Evolutionary conservation across 1,139 yeast species (phyloP).

Genomic region (Hansenula sp.): DNA sequence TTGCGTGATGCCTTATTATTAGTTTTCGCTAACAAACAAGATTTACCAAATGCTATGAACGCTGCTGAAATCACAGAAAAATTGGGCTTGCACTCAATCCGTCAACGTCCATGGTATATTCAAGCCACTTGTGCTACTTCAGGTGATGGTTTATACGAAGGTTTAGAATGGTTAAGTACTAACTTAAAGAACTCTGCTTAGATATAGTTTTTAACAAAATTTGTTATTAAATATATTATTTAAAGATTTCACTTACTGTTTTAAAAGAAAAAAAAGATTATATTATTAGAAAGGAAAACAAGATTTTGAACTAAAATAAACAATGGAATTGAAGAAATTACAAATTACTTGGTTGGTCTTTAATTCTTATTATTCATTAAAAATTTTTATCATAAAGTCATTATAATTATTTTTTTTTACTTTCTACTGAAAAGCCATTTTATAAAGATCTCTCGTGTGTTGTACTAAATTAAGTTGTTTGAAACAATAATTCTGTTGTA

Average conservation of each 20-base stretch:
- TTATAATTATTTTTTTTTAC: background rate
- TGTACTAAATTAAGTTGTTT: slow-evolving; percentile 1
- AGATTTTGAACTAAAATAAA: background rate
- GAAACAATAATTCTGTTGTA: background rate
- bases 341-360: too few relatives aligned
- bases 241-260: background rate
- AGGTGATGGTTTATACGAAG: slow-evolving; percentile 89
- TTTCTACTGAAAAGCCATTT: background rate
- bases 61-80: slow-evolving; percentile 88
- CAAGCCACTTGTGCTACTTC: slow-evolving; percentile 88
- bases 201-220: slow-evolving; percentile 4
- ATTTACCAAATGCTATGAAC: slow-evolving; percentile 88
- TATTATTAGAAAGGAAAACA: background rate
- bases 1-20: slow-evolving; percentile 85
- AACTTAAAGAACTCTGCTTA: slow-evolving; percentile 69
- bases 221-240: background rate
- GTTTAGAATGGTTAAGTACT: slow-evolving; percentile 85
- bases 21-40: slow-evolving; percentile 92
- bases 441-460: background rate
- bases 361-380: background rate
- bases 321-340: too few relatives aligned
- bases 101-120: slow-evolving; percentile 89
- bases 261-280: background rate
- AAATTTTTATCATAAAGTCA: background rate
- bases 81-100: slow-evolving; percentile 76